Percentiles rank a stretch among this genome's conserved stretches.
phyloP scores from a whole-genome alignment of 495 filamentous ascomycete genomes.

The Aspergillus coremiiformis region DNA sequence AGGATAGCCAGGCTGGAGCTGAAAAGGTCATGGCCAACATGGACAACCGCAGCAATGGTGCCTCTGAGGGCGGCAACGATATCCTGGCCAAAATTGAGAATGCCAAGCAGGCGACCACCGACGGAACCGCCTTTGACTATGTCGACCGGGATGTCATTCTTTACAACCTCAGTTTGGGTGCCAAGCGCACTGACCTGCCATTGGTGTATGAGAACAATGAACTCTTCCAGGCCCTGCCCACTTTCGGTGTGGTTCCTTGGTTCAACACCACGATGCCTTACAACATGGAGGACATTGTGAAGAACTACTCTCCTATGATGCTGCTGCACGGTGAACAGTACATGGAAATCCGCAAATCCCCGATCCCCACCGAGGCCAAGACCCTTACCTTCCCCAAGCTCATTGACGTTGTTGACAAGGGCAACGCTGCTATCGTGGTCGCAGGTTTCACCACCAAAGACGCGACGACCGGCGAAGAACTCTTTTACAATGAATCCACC shows the following conservation, averaged over 20 bases:
- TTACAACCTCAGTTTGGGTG: slow-evolving; percentile 92
- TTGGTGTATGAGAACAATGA: slow-evolving; percentile 86
- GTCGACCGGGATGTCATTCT: slow-evolving; percentile 83
- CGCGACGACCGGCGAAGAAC: slow-evolving; percentile 65
- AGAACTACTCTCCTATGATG: slow-evolving; percentile 98
- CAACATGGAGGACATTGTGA: slow-evolving; percentile 73
- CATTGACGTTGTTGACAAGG: slow-evolving; percentile 93
- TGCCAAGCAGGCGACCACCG: slow-evolving; percentile 61
- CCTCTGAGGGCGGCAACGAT: slow-evolving; percentile 31
- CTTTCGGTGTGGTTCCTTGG: slow-evolving; percentile 88
- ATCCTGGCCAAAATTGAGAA: slow-evolving; percentile 65
- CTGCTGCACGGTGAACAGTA: slow-evolving; percentile 98
- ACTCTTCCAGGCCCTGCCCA: slow-evolving; percentile 86
- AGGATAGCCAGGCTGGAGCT: slow-evolving; percentile 65
- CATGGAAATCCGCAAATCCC: slow-evolving; percentile 89
- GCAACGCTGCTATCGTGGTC: slow-evolving; percentile 79
- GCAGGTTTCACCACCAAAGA: slow-evolving; percentile 77
- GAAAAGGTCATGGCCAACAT: slow-evolving; percentile 91
- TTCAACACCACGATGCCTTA: slow-evolving; percentile 82
- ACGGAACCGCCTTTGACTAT: slow-evolving; percentile 74
- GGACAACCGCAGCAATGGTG: slow-evolving; percentile 59
- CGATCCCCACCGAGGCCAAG: slow-evolving; percentile 80
- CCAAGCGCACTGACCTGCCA: slow-evolving; percentile 83
- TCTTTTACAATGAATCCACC: slow-evolving; percentile 95
- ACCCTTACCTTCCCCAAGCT: slow-evolving; percentile 79